Evolutionary conservation across 202 grass and related monocot species (phyloP).

Genomic region (Carex sylvatica): DNA sequence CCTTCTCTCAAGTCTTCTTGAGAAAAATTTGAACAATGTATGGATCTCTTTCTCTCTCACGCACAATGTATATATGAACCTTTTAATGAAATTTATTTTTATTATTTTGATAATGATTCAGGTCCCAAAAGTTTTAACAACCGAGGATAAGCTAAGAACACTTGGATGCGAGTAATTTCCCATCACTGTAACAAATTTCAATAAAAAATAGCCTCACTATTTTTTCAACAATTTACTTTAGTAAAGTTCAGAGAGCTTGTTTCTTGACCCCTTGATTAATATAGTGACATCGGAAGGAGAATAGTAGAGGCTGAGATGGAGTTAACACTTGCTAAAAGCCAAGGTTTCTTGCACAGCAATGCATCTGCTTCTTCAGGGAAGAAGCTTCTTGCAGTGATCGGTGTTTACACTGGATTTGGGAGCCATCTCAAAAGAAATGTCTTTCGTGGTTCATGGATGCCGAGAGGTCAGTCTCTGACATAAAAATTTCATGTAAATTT

Average conservation of each 20-base stretch:
- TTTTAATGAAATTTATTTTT: not conserved
- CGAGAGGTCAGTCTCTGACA: constrained; percentile 45
- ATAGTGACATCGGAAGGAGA: constrained; percentile 69
- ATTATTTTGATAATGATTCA: constrained; percentile 30
- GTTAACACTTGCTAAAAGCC: constrained; percentile 66
- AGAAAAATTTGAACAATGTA: constrained; percentile 74
- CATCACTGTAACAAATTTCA: not conserved
- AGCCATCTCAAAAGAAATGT: constrained; percentile 70
- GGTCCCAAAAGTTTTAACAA: constrained; percentile 64
- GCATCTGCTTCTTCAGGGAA: constrained; percentile 35
- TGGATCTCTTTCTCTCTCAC: constrained; percentile 24
- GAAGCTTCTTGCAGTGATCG: constrained; percentile 75
- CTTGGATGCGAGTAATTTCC: constrained; percentile 78
- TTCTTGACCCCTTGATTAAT: constrained; percentile 7
- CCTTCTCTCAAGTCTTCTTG: constrained; percentile 60
- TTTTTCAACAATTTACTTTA: not conserved
- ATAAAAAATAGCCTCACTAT: not conserved
- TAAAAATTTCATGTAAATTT: not conserved
- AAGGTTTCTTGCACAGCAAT: constrained; percentile 67
- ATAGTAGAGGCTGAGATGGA: constrained; percentile 84
- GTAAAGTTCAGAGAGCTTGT: not conserved
- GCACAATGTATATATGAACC: not conserved
- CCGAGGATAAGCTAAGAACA: constrained; percentile 80
- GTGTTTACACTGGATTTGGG: constrained; percentile 96
- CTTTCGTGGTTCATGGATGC: constrained; percentile 95